Percentiles rank a stretch among this genome's conserved stretches.
Conservation (phyloP, 2,329 filamentous ascomycete species). For the Diplodia sapinea region DNA sequence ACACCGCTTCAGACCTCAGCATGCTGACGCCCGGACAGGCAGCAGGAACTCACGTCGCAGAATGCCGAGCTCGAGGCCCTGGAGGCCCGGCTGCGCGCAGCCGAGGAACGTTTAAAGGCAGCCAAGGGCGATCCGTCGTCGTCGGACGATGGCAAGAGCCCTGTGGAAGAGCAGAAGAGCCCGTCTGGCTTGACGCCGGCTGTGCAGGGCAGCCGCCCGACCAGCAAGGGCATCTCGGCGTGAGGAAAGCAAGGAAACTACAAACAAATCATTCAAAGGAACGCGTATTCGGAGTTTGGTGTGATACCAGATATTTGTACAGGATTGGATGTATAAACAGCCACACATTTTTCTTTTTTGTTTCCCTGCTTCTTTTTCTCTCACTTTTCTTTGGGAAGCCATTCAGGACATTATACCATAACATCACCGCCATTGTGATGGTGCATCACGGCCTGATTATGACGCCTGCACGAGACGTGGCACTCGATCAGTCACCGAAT, state of each 20-base stretch:
- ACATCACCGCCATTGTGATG: constrained; percentile 19
- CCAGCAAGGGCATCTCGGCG: constrained; percentile 28
- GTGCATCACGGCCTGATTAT: neutral
- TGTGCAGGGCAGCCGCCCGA: constrained; percentile 10
- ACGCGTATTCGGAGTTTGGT: constrained; percentile 25
- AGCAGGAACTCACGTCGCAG: constrained; percentile 76
- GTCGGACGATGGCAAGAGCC: constrained; percentile 16
- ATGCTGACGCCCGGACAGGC: constrained; percentile 60
- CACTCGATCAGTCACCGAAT: neutral
- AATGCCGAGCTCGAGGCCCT: constrained; percentile 83
- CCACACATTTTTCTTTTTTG: constrained; percentile 18
- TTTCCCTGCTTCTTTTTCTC: constrained; percentile 2
- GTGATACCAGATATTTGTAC: constrained; percentile 30
- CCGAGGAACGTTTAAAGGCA: constrained; percentile 73
- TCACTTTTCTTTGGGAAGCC: constrained; percentile 15
- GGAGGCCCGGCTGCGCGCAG: constrained; percentile 81
- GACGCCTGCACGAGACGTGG: neutral
- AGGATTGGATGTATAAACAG: constrained; percentile 30
- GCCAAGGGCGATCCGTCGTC: constrained; percentile 43
- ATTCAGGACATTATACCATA: constrained; percentile 25
- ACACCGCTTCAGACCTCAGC: constrained; percentile 6
- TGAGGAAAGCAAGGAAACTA: neutral
- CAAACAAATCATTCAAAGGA: constrained; percentile 22
- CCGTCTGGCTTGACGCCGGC: constrained; percentile 5
- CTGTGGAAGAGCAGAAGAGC: constrained; percentile 1